These are phyloP conservation scores for Erythrophleum ivorense DNA, from an alignment of 331 rosid genomes.

Conservation along the genomic window DNA sequence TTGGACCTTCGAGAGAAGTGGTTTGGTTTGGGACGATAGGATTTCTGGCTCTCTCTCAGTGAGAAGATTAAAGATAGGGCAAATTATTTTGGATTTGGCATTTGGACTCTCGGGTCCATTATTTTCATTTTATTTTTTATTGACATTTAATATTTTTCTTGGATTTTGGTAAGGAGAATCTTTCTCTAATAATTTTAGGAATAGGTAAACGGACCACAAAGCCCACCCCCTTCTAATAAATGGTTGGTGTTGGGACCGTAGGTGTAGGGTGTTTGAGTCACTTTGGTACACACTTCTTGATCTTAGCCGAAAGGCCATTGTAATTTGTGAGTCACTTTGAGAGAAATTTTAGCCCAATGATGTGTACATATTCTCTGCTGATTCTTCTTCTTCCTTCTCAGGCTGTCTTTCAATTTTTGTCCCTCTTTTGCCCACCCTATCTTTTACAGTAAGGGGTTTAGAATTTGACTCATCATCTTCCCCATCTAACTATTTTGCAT, in stretches of 20 bases:
- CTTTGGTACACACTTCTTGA: neutral
- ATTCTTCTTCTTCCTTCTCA: neutral
- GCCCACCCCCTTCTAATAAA: neutral
- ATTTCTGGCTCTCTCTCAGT: slow-evolving; percentile 20
- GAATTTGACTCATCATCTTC: too few species aligned
- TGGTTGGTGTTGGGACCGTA: neutral
- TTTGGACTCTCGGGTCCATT: slow-evolving; percentile 81
- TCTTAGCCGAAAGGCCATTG: too few species aligned
- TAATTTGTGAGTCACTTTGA: neutral
- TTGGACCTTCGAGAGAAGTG: slow-evolving; percentile 68
- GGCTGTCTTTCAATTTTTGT: neutral
- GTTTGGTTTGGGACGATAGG: slow-evolving; percentile 41
- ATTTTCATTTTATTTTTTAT: slow-evolving; percentile 8
- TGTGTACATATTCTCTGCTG: too few species aligned
- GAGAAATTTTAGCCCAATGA: neutral
- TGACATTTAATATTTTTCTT: neutral
- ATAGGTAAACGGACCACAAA: neutral
- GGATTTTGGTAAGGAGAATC: neutral
- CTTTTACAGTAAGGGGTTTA: neutral
- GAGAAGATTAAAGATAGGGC: slow-evolving; percentile 46
- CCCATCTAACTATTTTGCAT: too few species aligned
- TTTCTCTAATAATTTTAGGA: neutral
- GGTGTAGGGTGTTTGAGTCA: neutral
- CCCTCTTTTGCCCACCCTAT: neutral
- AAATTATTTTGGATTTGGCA: slow-evolving; percentile 41